Evolutionary conservation across 257 asterid species (phyloP).

Genomic region (Rehmannia glutinosa): DNA sequence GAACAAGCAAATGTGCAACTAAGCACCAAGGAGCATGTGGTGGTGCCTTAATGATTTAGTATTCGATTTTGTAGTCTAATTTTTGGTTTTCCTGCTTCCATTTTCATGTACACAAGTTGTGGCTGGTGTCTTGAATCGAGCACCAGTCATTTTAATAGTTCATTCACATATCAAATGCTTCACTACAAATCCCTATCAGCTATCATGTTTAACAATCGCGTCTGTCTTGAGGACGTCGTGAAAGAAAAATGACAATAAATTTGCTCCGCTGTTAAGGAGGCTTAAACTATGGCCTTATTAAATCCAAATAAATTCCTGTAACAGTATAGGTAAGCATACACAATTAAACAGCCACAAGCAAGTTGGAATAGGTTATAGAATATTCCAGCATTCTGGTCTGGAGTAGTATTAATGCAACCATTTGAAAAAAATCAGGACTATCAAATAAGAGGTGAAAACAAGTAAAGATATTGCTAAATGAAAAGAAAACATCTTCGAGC

Average conservation of each 20-base stretch:
- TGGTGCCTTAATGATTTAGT: not conserved
- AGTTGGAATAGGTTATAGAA: not conserved
- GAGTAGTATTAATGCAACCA: not conserved
- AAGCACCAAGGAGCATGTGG: constrained; percentile 21
- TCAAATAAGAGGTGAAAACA: not conserved
- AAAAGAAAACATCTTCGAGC: not conserved
- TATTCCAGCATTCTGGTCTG: too few species aligned
- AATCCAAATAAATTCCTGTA: not conserved
- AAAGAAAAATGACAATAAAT: not conserved
- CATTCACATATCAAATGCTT: constrained; percentile 13
- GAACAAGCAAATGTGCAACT: constrained; percentile 28
- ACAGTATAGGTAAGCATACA: not conserved
- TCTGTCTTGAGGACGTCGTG: not conserved
- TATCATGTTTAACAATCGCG: not conserved
- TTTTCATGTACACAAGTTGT: constrained; percentile 4
- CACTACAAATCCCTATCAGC: not conserved
- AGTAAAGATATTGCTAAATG: not conserved
- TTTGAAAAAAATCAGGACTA: not conserved
- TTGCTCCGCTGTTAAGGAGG: constrained; percentile 1
- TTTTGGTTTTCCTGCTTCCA: not conserved
- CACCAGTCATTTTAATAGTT: not conserved
- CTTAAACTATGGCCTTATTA: too few species aligned
- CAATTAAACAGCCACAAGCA: not conserved
- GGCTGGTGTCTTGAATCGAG: constrained; percentile 10
- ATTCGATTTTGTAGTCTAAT: not conserved